Evolutionary conservation across 768 basidiomycete species (phyloP), one percentile per base, ranked within the genome.

Genomic region (Pulveroboletus sp.): DNA sequence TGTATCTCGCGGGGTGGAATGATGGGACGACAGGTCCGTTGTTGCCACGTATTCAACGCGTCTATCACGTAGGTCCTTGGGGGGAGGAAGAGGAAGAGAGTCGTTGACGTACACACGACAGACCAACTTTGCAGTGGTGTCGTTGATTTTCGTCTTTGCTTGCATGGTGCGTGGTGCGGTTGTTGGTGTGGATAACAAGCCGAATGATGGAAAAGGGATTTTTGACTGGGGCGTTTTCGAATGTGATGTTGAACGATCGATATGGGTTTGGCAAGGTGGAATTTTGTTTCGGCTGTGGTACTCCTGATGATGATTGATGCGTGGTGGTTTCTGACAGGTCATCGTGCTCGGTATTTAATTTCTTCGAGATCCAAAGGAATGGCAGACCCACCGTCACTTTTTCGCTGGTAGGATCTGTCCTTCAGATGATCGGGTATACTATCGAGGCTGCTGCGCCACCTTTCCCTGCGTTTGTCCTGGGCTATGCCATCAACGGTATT

Each of bases 401-500:
- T 29, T 11, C 12, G 5, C 27, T 29, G 27, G 27, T 11, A 66
- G 69, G 63, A 10, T 62, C 67, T 6, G 19, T 61, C 3, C 50
- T 60, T 24, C 70, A 71, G 52, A 45, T 68, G 3, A 52, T 66
- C 16, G 65, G 53, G 5, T 72, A 69, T 45, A 43, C 59, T 9
- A 63, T 78, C 19, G 68, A 72, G 45, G 68, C 69, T n/a, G 64
- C 71, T 21, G 69, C 72, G 8, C 65, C 68, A 7, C 77, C 78
- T 5, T 80, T 73, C 51, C 76, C 76, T 1, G 60, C 72, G 2
- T 72, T 77, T 45, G 69, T 72, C 29, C 50, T 75, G 19, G 68
- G 71, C 0, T 79, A 70, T 52, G 53, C 63, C 20, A 55, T 78
- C 47, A 72, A 70, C n/a, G 77, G 77, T 1, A 61, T 76, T 24